Base-by-base conservation (phyloP, 2,329 filamentous ascomycete species). In the Fusarium sp. region DNA sequence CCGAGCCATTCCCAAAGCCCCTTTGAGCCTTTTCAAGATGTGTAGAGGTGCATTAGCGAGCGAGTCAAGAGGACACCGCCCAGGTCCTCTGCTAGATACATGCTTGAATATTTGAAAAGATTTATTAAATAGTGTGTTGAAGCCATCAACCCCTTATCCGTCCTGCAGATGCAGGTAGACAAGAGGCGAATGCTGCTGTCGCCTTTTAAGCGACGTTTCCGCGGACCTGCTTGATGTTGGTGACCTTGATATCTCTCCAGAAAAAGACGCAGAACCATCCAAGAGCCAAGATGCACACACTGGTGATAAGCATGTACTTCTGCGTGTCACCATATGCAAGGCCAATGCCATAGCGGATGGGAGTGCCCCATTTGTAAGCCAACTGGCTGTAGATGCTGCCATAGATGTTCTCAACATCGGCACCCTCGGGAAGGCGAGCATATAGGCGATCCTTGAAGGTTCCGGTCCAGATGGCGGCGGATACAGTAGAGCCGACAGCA, bases 241-340 rank as follows among this genome's bases (percentile, higher is more conserved):
- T 86, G n/a, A 90, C 80, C 70, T 86, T 85, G 66, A 89, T 85
- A 74, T 90, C 84, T 71, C 85, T 83, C 87, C 87, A 90, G n/a
- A 87, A 70, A 67, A 79, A 80, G n/a, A 76, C 77, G 56, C 78
- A 80, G 30, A 68, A 68, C 74, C 79, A 60, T 79, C 84, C 81
- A 86, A 84, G 80, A 20, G 81, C 83, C 79, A 86, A 83, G 11
- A 86, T 81, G 32, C 79, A 85, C 25, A 33, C 80, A 45, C 87
- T 88, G 1, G 86, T 85, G 50, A 89, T 86, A 60, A 89, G 80
- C 86, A 90, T 88, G 45, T 84, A 81, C 17, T 83, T 81, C 80
- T 90, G 88, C 0, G 87, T 84, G 57, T 88, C 85, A 1, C 83
- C 87, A 73, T 94, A 94, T 0, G 91, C 90, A 17, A 82, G 80